A percentile compares a stretch with the other conserved stretches of the same genome.
phyloP scores from a whole-genome alignment of 164 flowering plant species.

The Macadamia tetraphylla region DNA sequence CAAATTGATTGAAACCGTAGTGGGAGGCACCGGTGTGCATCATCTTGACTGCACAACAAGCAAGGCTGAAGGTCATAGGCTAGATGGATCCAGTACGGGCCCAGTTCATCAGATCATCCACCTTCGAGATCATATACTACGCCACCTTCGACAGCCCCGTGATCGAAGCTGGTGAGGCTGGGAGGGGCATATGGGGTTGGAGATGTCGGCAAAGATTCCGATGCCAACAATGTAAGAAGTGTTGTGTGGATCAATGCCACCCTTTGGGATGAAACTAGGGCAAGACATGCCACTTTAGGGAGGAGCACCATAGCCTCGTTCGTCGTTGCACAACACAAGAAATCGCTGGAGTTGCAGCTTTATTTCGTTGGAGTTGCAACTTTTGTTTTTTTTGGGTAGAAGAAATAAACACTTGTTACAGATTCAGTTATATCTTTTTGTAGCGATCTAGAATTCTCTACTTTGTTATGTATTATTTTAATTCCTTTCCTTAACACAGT shows the following conservation, averaged over 20 bases:
- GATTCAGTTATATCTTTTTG: no score
- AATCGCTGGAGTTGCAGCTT: no score
- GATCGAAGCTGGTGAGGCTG: slow-evolving; percentile 48
- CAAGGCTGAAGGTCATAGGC: slow-evolving; percentile 68
- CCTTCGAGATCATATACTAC: slow-evolving; percentile 19
- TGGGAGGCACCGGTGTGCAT: slow-evolving; percentile 99
- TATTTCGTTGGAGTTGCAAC: no score
- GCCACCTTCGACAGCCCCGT: slow-evolving; percentile 69
- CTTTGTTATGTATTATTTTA: no score
- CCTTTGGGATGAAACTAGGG: slow-evolving; percentile 31
- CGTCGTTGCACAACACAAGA: background rate
- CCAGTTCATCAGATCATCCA: no score
- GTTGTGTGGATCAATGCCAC: slow-evolving; percentile 44
- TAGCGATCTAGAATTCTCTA: no score
- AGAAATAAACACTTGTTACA: no score
- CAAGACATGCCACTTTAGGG: slow-evolving; percentile 30
- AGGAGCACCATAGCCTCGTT: background rate
- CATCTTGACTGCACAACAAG: slow-evolving; percentile 99
- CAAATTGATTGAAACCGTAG: slow-evolving; percentile 91
- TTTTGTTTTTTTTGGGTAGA: no score
- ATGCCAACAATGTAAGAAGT: slow-evolving; percentile 20
- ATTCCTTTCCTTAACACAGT: no score
- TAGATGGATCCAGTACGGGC: no score
- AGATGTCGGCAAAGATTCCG: slow-evolving; percentile 23
- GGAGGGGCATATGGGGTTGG: slow-evolving; percentile 40